Percentiles rank a stretch among this genome's conserved stretches.
Conservation (phyloP, 345 rosid species). For the Litchi chinensis region DNA sequence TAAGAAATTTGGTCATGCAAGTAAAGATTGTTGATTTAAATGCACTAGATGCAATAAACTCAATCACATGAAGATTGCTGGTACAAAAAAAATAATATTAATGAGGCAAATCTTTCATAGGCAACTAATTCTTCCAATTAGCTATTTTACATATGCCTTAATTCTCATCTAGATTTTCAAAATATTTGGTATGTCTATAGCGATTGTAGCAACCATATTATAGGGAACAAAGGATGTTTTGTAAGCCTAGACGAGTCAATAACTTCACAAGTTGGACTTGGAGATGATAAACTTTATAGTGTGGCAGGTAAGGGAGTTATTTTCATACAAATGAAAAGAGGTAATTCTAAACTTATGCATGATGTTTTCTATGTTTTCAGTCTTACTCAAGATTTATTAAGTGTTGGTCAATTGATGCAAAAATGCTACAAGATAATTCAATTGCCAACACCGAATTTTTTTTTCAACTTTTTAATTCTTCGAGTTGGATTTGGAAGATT, state of each 20-base stretch:
- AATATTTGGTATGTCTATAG: background rate
- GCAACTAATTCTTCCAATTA: background rate
- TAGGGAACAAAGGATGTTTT: background rate
- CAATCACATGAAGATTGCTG: background rate
- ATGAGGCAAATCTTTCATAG: background rate
- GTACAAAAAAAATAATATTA: background rate
- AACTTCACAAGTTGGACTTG: background rate
- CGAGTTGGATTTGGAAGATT: too few relatives aligned
- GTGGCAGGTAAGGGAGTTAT: background rate
- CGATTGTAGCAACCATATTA: background rate
- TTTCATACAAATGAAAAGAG: background rate
- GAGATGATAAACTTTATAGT: background rate
- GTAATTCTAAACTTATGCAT: conserved; percentile 1
- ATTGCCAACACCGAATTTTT: too few relatives aligned
- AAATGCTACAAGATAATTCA: background rate
- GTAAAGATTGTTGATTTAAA: background rate
- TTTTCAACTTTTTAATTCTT: too few relatives aligned
- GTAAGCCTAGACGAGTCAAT: background rate
- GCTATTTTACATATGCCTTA: background rate
- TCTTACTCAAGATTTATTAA: background rate
- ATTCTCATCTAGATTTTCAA: background rate
- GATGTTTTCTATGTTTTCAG: conserved; percentile 8
- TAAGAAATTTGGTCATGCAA: background rate
- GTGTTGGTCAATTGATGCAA: background rate
- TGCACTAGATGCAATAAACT: background rate